A percentile compares a stretch with the other conserved stretches of the same genome.
Conservation (phyloP, 495 filamentous ascomycete genomes). For the Daldinia concentrica region DNA sequence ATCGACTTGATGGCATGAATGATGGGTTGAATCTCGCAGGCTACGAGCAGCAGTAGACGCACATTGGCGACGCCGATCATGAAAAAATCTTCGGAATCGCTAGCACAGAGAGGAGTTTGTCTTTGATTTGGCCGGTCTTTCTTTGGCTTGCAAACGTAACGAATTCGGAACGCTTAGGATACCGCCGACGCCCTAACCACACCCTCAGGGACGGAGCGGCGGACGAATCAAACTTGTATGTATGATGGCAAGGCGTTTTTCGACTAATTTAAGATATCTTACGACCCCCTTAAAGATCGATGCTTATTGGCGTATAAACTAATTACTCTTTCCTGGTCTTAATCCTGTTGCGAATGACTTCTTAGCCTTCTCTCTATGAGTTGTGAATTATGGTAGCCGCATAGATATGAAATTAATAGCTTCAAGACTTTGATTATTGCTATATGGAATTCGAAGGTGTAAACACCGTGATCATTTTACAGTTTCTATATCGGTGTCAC, state of each 20-base stretch:
- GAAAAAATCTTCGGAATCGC: slow-evolving; percentile 23
- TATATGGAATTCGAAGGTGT: background rate
- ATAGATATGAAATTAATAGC: background rate
- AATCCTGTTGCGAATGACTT: background rate
- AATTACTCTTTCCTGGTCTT: background rate
- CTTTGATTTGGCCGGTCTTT: slow-evolving; percentile 38
- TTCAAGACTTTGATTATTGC: background rate
- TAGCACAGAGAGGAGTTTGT: slow-evolving; percentile 34
- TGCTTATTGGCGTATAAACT: slow-evolving; percentile 15
- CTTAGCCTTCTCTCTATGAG: background rate
- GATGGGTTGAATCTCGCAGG: slow-evolving; percentile 33
- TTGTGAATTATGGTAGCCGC: background rate
- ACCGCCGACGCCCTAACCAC: slow-evolving; percentile 21
- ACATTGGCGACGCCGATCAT: slow-evolving; percentile 15
- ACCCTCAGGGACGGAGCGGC: slow-evolving; percentile 3
- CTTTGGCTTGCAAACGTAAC: slow-evolving; percentile 28
- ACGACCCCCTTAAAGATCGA: slow-evolving; percentile 32
- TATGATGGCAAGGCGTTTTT: slow-evolving; percentile 45
- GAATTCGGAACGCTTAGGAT: slow-evolving; percentile 38
- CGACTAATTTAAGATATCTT: slow-evolving; percentile 45
- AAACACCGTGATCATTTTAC: background rate
- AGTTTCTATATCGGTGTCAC: background rate
- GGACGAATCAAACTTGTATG: slow-evolving; percentile 35
- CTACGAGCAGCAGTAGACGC: slow-evolving; percentile 30
- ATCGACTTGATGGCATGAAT: slow-evolving; percentile 23